Conservation (phyloP, 2,329 filamentous ascomycete species). For the Helotiales sp. region DNA sequence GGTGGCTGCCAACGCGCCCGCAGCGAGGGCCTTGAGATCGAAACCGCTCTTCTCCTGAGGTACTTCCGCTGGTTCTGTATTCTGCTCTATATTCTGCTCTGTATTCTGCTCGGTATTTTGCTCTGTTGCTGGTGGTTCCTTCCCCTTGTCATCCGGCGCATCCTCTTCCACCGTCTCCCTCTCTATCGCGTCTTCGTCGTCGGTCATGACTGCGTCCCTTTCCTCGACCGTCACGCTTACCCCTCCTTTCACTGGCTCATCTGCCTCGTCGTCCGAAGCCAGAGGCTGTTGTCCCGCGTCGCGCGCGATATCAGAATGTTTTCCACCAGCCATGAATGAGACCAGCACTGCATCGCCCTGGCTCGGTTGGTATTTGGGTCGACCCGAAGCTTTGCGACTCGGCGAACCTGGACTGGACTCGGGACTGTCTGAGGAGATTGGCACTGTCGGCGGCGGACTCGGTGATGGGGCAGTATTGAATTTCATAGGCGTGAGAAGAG, state of each 20-base stretch:
- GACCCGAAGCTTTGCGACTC: slow-evolving; percentile 24
- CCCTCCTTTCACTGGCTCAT: slow-evolving; percentile 33
- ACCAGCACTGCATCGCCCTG: slow-evolving; percentile 70
- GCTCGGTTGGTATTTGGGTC: slow-evolving; percentile 38
- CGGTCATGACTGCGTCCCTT: slow-evolving; percentile 33
- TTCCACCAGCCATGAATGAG: slow-evolving; percentile 60
- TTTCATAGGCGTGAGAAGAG: slow-evolving; percentile 41
- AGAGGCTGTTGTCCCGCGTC: slow-evolving; percentile 55
- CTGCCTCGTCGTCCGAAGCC: slow-evolving; percentile 44
- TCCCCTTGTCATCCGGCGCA: background rate
- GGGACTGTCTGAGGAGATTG: slow-evolving; percentile 46
- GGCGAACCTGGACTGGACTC: slow-evolving; percentile 34
- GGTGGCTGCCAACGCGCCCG: slow-evolving; percentile 15
- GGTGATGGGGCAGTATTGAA: slow-evolving; percentile 51
- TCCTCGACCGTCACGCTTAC: slow-evolving; percentile 26
- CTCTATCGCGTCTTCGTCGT: slow-evolving; percentile 28
- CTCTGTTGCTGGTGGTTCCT: background rate
- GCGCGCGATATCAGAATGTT: slow-evolving; percentile 63
- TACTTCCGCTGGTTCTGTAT: background rate
- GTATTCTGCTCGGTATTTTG: too few relatives aligned
- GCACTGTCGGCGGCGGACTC: slow-evolving; percentile 49
- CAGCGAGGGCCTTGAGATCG: slow-evolving; percentile 15
- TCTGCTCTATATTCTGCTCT: background rate
- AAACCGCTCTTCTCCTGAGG: slow-evolving; percentile 10
- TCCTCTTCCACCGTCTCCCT: slow-evolving; percentile 7